phyloP scores from a whole-genome alignment of 2,329 filamentous ascomycete species.

The Aspergillus felis region DNA sequence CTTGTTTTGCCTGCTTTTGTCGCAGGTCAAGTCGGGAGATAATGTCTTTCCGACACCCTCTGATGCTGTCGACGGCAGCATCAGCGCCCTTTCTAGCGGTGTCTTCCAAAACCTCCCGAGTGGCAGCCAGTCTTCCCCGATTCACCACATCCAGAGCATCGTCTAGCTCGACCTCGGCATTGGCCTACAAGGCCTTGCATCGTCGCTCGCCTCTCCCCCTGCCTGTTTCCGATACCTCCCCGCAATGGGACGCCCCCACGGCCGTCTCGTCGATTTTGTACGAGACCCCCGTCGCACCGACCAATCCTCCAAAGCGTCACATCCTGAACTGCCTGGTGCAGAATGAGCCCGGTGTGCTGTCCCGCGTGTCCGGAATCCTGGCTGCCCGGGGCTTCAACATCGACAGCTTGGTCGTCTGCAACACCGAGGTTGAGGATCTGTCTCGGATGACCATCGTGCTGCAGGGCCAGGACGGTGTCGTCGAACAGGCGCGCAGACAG shows the following conservation, averaged over 20 bases:
- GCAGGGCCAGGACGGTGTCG: conserved; percentile 91
- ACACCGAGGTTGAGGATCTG: conserved; percentile 92
- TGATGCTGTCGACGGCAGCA: conserved; percentile 31
- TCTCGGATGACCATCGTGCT: conserved; percentile 99
- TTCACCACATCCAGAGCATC: conserved; percentile 31
- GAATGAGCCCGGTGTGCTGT: conserved; percentile 96
- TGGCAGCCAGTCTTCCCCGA: conserved; percentile 25
- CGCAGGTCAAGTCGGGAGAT: conserved; percentile 14
- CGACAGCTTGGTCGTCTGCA: conserved; percentile 95
- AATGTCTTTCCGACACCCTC: conserved; percentile 39
- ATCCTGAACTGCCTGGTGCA: conserved; percentile 98
- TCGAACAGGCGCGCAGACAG: conserved; percentile 93
- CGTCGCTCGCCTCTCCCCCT: conserved; percentile 83
- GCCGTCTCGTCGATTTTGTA: conserved; percentile 98
- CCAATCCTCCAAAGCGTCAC: conserved; percentile 84
- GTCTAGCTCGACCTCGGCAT: conserved; percentile 75
- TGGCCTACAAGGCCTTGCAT: conserved; percentile 96
- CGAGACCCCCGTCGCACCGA: conserved; percentile 85
- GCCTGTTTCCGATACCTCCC: conserved; percentile 67
- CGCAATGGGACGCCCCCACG: conserved; percentile 83
- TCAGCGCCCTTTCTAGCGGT: conserved; percentile 27
- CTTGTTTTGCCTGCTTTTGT: conserved; percentile 9
- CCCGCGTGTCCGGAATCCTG: conserved; percentile 91
- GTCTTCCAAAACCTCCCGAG: conserved; percentile 25
- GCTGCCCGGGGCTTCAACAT: conserved; percentile 98